Conservation (phyloP, 805 yeast genomes). For the Teunomyces funiuensis region DNA sequence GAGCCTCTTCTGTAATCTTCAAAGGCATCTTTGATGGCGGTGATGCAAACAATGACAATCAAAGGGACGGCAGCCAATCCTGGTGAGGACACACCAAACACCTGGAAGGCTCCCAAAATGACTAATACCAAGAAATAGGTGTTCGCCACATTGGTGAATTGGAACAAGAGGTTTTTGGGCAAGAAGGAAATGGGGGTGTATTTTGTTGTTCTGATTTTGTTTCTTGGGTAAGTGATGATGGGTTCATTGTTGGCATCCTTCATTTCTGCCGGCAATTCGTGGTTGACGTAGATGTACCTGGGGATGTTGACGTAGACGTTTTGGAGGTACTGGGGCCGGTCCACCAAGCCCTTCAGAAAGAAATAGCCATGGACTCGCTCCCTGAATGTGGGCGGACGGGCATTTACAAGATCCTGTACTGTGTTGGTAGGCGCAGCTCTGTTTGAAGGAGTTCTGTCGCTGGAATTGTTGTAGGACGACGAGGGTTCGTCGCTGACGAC, state of each 20-base stretch:
- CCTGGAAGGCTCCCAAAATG: conserved; percentile 48
- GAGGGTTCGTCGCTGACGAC: conserved; percentile 5
- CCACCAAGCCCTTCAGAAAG: conserved; percentile 19
- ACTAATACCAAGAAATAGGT: conserved; percentile 55
- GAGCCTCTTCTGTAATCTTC: conserved; percentile 70
- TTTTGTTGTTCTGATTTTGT: conserved; percentile 62
- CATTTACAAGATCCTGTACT: conserved; percentile 11
- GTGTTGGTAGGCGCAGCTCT: conserved; percentile 2
- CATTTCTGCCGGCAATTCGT: conserved; percentile 46
- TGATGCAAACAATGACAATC: conserved; percentile 71
- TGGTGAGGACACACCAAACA: conserved; percentile 73
- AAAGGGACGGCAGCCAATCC: conserved; percentile 79
- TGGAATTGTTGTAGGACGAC: conserved; percentile 11
- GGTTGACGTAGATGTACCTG: conserved; percentile 50
- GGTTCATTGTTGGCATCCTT: conserved; percentile 28
- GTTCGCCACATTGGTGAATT: conserved; percentile 61
- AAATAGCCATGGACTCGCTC: conserved; percentile 13
- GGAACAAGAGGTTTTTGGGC: conserved; percentile 55
- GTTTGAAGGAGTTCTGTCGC: conserved; percentile 1
- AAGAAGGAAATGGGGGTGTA: conserved; percentile 58
- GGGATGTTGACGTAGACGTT: conserved; percentile 39
- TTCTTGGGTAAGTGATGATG: conserved; percentile 44
- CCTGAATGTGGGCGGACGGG: conserved; percentile 14
- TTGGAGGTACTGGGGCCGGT: conserved; percentile 35
- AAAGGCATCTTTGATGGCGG: conserved; percentile 74